Conservation (phyloP, 305 asterid species). For the Andrographis paniculata region DNA sequence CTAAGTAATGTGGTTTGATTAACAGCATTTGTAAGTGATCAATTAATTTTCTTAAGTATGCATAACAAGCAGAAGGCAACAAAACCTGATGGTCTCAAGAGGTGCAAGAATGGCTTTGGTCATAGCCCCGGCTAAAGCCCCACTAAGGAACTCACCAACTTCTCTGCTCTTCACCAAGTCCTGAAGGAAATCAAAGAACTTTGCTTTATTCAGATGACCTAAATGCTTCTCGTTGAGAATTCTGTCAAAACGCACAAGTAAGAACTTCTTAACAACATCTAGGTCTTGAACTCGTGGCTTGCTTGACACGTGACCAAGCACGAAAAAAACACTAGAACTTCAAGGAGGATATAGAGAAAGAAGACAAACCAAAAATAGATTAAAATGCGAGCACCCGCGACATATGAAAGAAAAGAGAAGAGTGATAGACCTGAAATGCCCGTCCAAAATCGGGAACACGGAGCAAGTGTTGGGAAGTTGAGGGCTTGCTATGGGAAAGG, state of each 20-base stretch:
- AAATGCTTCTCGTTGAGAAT: constrained; percentile 1
- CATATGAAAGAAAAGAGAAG: background rate
- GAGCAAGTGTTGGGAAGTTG: constrained; percentile 22
- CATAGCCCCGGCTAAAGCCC: constrained; percentile 97
- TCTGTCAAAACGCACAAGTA: background rate
- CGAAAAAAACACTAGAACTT: background rate
- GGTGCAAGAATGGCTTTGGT: constrained; percentile 97
- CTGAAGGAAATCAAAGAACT: constrained; percentile 30
- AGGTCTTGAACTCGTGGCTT: background rate
- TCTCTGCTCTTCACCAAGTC: constrained; percentile 59
- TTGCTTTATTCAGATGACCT: constrained; percentile 11
- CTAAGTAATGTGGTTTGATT: no score
- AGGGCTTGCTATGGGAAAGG: constrained; percentile 17
- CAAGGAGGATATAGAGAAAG: background rate
- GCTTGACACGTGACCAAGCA: no score
- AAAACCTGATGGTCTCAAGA: constrained; percentile 90
- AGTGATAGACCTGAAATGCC: constrained; percentile 34
- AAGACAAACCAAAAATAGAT: no score
- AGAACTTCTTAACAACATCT: background rate
- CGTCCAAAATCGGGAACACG: constrained; percentile 40
- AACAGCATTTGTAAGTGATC: no score
- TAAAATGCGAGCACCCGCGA: no score
- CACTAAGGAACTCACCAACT: constrained; percentile 86
- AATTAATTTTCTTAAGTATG: no score
- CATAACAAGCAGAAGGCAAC: constrained; percentile 8